Evolutionary conservation across 139 green algal genomes (phyloP), one percentile per base, ranked within the genome.

Genomic region (Chlorella sp.): DNA sequence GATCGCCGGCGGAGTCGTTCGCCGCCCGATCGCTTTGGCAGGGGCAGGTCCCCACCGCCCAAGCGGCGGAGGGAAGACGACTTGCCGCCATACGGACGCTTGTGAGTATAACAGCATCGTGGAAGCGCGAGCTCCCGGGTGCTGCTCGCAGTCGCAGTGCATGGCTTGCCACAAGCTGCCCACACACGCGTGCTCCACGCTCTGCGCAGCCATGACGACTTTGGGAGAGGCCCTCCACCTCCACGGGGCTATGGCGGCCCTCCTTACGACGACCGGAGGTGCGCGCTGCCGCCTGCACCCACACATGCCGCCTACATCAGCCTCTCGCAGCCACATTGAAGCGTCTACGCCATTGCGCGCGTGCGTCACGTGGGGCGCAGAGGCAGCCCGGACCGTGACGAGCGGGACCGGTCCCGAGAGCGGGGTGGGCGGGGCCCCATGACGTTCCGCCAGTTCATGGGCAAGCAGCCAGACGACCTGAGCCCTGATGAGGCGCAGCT

Each of bases 381-480:
- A 23, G 14, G 14, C 26, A 35, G 31, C 62, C 31, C 62, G 5
- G 62, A 31, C 14, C 29, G 29, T 36, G 29, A 24, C 24, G 14
- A 36, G 14, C 30, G n/a, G 3, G 62, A 27, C n/a, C 26, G n/a
- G 23, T 35, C 62, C 62, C 6, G 24, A 63, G 55, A 32, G 10
- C 31, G 30, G 50, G 27, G n/a, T n/a, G n/a, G n/a, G n/a, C 35
- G 20, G 3, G 70, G 42, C 26, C 77, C 77, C 1, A 62, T 86
- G 62, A 78, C 70, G 22, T 93, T 85, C 74, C 85, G 86, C 62
- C 64, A 87, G 55, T 91, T 91, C 70, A 74, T 88, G 69, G 22
- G 70, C 3, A 14, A 64, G 17, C 62, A 77, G 35, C 71, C 70
- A 27, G 82, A 92, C 31, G 80, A 91, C 34, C 70, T 85, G 2